Conservation (phyloP, 2,329 filamentous ascomycete species). For the Fusarium sp. region DNA sequence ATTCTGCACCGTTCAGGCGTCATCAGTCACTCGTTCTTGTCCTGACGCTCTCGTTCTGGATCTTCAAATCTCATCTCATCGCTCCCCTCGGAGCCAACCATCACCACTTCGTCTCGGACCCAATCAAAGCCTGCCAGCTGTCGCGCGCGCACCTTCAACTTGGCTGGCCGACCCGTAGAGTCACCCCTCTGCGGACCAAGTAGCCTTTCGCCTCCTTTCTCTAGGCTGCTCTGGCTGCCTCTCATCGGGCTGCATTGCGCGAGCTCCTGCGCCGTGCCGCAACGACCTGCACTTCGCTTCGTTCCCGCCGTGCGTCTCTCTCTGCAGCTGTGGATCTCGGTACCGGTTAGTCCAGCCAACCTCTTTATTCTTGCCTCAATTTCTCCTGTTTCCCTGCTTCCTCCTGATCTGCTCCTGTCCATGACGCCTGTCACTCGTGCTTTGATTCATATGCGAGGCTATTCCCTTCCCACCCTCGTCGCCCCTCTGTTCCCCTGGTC, state of each 20-base stretch:
- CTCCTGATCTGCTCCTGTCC: conserved; percentile 27
- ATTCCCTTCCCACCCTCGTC: conserved; percentile 26
- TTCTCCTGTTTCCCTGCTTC: conserved; percentile 38
- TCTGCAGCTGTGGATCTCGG: conserved; percentile 45
- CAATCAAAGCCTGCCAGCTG: conserved; percentile 54
- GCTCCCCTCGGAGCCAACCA: conserved; percentile 36
- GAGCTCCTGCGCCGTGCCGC: conserved; percentile 35
- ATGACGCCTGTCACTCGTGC: conserved; percentile 43
- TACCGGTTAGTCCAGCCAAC: conserved; percentile 44
- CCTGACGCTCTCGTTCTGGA: conserved; percentile 34
- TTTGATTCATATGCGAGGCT: conserved; percentile 48
- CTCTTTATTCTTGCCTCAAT: conserved; percentile 40
- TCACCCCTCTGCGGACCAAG: conserved; percentile 29
- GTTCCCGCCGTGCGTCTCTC: conserved; percentile 35
- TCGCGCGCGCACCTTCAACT: conserved; percentile 45
- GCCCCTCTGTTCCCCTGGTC: conserved; percentile 37
- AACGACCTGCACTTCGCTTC: conserved; percentile 40
- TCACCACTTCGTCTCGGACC: conserved; percentile 40
- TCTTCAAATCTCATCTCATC: conserved; percentile 41
- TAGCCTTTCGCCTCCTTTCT: conserved; percentile 28
- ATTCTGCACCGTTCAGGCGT: conserved; percentile 33
- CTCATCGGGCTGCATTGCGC: conserved; percentile 45
- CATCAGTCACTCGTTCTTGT: conserved; percentile 44
- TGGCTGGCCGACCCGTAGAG: conserved; percentile 38
- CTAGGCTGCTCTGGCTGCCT: conserved; percentile 38